Conservation (phyloP, 1,284 basidiomycete genomes). For the Cryptococcus maquisensis region DNA sequence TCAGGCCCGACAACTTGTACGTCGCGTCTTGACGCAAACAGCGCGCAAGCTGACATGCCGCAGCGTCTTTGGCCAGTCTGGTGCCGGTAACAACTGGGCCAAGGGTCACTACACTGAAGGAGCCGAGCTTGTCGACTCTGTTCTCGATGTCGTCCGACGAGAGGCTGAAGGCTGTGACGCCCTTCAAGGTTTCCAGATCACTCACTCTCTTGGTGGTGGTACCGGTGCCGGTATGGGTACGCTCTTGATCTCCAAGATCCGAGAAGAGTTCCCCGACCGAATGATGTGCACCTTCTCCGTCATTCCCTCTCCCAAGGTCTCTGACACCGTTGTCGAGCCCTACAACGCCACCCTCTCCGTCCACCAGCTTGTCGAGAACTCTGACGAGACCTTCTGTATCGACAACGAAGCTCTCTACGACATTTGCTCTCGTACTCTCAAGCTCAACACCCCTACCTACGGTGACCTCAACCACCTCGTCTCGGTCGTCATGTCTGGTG, state of each 20-base stretch:
- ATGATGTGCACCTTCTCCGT: slow-evolving; percentile 64
- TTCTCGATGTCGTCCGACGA: slow-evolving; percentile 58
- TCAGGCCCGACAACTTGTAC: slow-evolving; percentile 57
- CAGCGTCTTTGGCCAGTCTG: slow-evolving; percentile 55
- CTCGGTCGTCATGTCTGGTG: slow-evolving; percentile 93
- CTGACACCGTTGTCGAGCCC: slow-evolving; percentile 60
- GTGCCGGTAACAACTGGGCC: slow-evolving; percentile 59
- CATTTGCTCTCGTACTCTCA: slow-evolving; percentile 95
- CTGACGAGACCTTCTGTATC: slow-evolving; percentile 62
- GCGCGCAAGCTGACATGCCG: slow-evolving; percentile 9
- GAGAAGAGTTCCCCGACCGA: slow-evolving; percentile 60
- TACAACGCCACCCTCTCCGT: slow-evolving; percentile 61
- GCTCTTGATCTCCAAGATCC: slow-evolving; percentile 60
- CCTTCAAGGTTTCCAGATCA: slow-evolving; percentile 60
- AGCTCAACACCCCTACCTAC: slow-evolving; percentile 88
- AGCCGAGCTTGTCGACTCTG: slow-evolving; percentile 58
- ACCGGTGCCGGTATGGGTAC: slow-evolving; percentile 63
- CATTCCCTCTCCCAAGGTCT: slow-evolving; percentile 60
- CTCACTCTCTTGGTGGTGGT: slow-evolving; percentile 61
- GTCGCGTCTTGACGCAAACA: background rate
- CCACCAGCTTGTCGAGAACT: slow-evolving; percentile 62
- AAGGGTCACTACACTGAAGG: slow-evolving; percentile 55
- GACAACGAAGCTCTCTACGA: slow-evolving; percentile 99
- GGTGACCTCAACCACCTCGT: slow-evolving; percentile 97
- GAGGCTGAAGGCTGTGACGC: slow-evolving; percentile 58